Percentiles rank a stretch among this genome's conserved stretches.
Conservation (phyloP, 208 protist species). For the Vickermania spadyakhi region DNA sequence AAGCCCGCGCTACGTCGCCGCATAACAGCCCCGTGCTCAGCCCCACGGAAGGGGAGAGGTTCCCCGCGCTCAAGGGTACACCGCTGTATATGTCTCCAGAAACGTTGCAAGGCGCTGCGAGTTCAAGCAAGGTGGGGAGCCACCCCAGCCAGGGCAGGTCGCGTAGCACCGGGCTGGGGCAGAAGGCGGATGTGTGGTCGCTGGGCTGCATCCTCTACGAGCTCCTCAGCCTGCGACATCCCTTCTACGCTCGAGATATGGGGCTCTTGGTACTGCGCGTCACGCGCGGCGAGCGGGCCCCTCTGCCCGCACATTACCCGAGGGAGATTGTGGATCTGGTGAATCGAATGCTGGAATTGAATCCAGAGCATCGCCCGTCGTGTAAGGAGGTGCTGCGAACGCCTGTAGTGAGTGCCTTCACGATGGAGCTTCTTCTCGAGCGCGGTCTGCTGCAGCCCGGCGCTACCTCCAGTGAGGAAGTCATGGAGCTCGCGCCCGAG, state of each 20-base stretch:
- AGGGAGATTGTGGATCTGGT: constrained; percentile 33
- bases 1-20: neutral
- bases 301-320: constrained; percentile 63
- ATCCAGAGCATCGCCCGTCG: constrained; percentile 37
- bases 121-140: constrained; percentile 5
- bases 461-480: neutral
- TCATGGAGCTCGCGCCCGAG: neutral
- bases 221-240: constrained; percentile 72
- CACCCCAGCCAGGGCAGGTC: neutral
- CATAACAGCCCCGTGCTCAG: neutral
- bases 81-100: constrained; percentile 94
- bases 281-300: constrained; percentile 48
- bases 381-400: constrained; percentile 55
- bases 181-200: constrained; percentile 84
- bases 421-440: constrained; percentile 20
- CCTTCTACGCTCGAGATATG: constrained; percentile 75
- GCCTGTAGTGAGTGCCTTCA: constrained; percentile 40
- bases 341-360: constrained; percentile 47
- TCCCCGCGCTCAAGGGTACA: constrained; percentile 79
- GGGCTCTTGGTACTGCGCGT: constrained; percentile 66
- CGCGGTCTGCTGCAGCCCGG: constrained; percentile 1
- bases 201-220: constrained; percentile 90
- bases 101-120: constrained; percentile 63
- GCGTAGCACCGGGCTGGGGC: constrained; percentile 11
- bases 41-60: neutral